Percentiles rank a stretch among this genome's conserved stretches.
Conservation (phyloP, 1,139 yeast genomes). For the Diutina neorugosa region DNA sequence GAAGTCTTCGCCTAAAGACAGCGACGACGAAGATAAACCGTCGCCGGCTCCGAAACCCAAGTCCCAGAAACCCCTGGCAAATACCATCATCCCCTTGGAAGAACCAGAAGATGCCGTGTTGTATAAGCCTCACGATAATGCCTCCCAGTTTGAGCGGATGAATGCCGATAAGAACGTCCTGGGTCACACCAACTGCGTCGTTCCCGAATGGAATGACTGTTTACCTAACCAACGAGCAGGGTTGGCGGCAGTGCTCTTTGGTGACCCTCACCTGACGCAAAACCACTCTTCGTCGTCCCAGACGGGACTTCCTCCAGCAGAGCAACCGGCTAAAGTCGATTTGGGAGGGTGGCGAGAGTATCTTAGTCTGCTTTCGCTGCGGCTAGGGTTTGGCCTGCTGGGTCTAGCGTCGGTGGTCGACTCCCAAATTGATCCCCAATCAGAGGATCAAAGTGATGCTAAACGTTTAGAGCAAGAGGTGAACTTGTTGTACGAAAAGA, state of each 20-base stretch:
- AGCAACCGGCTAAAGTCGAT: slow-evolving; percentile 12
- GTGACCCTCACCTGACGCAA: slow-evolving; percentile 12
- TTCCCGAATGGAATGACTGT: slow-evolving; percentile 32
- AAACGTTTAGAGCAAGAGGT: slow-evolving; percentile 22
- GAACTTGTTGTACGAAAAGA: slow-evolving; percentile 24
- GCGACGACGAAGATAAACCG: slow-evolving; percentile 10
- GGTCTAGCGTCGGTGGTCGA: not conserved
- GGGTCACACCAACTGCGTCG: slow-evolving; percentile 28
- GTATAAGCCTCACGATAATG: slow-evolving; percentile 32
- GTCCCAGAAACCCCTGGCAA: slow-evolving; percentile 10
- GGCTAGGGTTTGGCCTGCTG: slow-evolving; percentile 26
- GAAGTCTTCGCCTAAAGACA: slow-evolving; percentile 1
- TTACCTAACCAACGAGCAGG: slow-evolving; percentile 20
- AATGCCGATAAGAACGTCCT: slow-evolving; percentile 37
- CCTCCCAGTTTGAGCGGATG: slow-evolving; percentile 30
- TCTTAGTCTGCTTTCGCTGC: slow-evolving; percentile 23
- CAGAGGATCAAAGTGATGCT: not conserved
- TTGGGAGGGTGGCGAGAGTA: slow-evolving; percentile 27
- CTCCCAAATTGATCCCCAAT: not conserved
- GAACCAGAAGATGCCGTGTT: slow-evolving; percentile 32
- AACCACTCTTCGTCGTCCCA: slow-evolving; percentile 9
- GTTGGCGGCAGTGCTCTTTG: slow-evolving; percentile 13
- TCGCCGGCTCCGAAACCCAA: slow-evolving; percentile 21
- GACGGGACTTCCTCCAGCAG: slow-evolving; percentile 7
- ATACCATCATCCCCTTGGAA: slow-evolving; percentile 5